phyloP scores from a whole-genome alignment of 306 rosid species.

The Begonia peltatifolia region DNA sequence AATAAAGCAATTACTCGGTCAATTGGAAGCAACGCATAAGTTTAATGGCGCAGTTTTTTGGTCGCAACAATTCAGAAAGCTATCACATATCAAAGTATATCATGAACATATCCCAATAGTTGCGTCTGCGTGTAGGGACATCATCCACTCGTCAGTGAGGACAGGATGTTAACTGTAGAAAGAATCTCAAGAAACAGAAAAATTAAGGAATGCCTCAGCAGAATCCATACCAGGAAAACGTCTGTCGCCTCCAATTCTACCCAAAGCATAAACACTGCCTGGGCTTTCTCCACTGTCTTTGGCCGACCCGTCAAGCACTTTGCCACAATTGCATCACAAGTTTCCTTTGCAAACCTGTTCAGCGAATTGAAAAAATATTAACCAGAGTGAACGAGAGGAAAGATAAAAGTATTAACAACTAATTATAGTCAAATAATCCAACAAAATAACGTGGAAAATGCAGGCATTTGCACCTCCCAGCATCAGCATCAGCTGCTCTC shows the following conservation, averaged over 20 bases:
- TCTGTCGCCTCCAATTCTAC: conserved; percentile 94
- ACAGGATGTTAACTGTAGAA: too few relatives aligned
- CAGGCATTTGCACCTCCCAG: conserved; percentile 42
- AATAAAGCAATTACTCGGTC: too few relatives aligned
- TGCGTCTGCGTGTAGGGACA: too few relatives aligned
- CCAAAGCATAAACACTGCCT: conserved; percentile 89
- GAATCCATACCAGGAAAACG: conserved; percentile 58
- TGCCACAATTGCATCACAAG: conserved; percentile 77
- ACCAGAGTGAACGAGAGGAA: conserved; percentile 4
- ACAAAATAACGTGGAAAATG: background rate
- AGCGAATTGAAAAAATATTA: too few relatives aligned
- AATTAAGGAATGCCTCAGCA: background rate
- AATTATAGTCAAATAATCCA: conserved; percentile 1
- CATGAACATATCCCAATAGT: too few relatives aligned
- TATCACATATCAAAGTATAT: too few relatives aligned
- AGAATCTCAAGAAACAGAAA: too few relatives aligned
- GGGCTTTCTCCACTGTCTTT: conserved; percentile 98
- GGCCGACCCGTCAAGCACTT: conserved; percentile 97
- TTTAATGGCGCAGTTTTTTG: too few relatives aligned
- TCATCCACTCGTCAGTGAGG: too few relatives aligned
- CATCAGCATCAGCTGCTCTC: conserved; percentile 95
- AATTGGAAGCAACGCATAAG: too few relatives aligned
- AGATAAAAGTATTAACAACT: conserved; percentile 2
- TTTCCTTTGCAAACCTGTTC: conserved; percentile 70
- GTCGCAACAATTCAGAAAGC: too few relatives aligned